Percentiles rank a stretch among this genome's conserved stretches.
Evolutionary conservation across 495 filamentous ascomycete species (phyloP).

Genomic region (Tuber microsphaerosporum): DNA sequence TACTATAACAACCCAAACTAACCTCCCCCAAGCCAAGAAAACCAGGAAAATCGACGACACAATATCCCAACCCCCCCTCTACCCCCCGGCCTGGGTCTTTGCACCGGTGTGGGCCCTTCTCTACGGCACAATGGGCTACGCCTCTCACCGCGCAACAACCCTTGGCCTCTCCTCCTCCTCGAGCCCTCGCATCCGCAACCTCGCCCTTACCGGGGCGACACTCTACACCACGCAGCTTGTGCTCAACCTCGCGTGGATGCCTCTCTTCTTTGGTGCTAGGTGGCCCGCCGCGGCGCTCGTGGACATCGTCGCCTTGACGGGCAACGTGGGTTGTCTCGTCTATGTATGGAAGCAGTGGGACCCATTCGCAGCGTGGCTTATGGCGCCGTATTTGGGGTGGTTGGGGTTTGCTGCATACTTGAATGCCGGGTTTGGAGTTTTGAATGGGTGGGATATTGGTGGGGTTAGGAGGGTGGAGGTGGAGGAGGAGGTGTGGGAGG

Average conservation of each 20-base stretch:
- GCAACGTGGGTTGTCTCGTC: slow-evolving; percentile 60
- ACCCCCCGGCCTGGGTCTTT: slow-evolving; percentile 73
- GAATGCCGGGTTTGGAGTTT: slow-evolving; percentile 49
- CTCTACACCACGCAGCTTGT: slow-evolving; percentile 79
- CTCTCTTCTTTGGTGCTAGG: slow-evolving; percentile 72
- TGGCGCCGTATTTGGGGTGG: slow-evolving; percentile 77
- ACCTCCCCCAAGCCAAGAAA: too few species aligned
- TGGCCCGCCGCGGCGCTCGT: slow-evolving; percentile 64
- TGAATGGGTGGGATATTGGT: not conserved
- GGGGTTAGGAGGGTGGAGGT: not conserved
- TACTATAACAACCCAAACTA: too few species aligned
- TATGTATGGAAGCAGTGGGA: slow-evolving; percentile 71
- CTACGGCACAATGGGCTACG: slow-evolving; percentile 85
- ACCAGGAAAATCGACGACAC: too few species aligned
- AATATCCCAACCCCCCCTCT: slow-evolving; percentile 47
- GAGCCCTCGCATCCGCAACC: slow-evolving; percentile 16
- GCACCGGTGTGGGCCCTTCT: slow-evolving; percentile 76
- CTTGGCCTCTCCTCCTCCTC: slow-evolving; percentile 51
- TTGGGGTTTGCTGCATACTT: slow-evolving; percentile 77
- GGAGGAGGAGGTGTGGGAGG: not conserved
- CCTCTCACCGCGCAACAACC: slow-evolving; percentile 61
- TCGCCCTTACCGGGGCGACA: slow-evolving; percentile 50
- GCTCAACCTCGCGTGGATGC: slow-evolving; percentile 86
- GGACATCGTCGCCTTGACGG: slow-evolving; percentile 66
- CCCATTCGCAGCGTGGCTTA: slow-evolving; percentile 58